phyloP scores from a whole-genome alignment of 2,329 filamentous ascomycete genomes.

The Apiospora malaysiana region DNA sequence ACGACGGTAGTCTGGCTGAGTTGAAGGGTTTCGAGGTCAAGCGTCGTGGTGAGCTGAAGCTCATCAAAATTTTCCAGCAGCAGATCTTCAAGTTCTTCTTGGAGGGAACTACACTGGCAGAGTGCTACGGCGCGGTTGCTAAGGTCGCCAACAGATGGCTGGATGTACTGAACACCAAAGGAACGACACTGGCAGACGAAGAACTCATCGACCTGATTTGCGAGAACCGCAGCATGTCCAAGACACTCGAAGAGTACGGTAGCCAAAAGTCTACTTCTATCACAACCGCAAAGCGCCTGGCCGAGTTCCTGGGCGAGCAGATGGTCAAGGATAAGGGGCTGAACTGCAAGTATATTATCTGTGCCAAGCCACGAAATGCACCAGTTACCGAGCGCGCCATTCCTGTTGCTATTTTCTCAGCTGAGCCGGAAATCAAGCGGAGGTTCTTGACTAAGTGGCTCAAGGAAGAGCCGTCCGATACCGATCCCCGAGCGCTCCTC shows the following conservation, averaged over 20 bases:
- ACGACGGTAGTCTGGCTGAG: conserved; percentile 93
- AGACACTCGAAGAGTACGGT: conserved; percentile 96
- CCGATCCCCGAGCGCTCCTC: conserved; percentile 86
- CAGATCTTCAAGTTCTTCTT: conserved; percentile 99
- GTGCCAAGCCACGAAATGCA: conserved; percentile 80
- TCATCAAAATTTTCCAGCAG: conserved; percentile 99
- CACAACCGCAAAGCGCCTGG: conserved; percentile 91
- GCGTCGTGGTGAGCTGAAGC: conserved; percentile 93
- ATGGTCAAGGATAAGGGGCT: conserved; percentile 99
- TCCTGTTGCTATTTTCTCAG: conserved; percentile 96
- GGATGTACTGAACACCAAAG: conserved; percentile 89
- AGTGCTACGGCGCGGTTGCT: conserved; percentile 90
- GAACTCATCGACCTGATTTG: conserved; percentile 99
- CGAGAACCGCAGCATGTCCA: conserved; percentile 97
- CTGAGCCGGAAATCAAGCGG: conserved; percentile 85
- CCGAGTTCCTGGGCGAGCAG: conserved; percentile 95
- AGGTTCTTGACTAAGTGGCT: conserved; percentile 94
- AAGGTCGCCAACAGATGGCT: conserved; percentile 97
- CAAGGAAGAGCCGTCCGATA: conserved; percentile 88
- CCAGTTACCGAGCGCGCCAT: conserved; percentile 95
- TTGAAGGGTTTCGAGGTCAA: conserved; percentile 98
- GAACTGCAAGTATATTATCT: conserved; percentile 99
- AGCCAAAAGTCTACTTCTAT: conserved; percentile 98
- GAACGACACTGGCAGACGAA: conserved; percentile 89
- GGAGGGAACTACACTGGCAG: conserved; percentile 83